Conservation (phyloP, 805 yeast species). For the Tetrapisispora taiwanensis region DNA sequence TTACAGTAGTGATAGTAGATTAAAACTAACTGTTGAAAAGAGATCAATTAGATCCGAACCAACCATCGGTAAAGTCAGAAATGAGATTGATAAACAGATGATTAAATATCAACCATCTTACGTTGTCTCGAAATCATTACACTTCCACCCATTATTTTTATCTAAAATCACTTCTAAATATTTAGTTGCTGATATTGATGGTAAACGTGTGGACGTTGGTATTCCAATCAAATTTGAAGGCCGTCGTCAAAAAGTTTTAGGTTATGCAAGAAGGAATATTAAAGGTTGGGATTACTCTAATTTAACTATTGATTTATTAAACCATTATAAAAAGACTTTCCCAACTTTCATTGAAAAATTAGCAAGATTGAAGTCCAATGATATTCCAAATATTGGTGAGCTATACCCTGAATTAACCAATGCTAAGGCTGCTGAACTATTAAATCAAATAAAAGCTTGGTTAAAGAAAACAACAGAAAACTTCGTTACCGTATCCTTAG, state of each 20-base stretch:
- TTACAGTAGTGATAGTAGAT: constrained; percentile 36
- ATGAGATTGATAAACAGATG: constrained; percentile 43
- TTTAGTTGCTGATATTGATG: constrained; percentile 45
- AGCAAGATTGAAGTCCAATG: constrained; percentile 15
- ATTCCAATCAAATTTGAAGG: constrained; percentile 76
- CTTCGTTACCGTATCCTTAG: constrained; percentile 58
- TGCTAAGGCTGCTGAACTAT: constrained; percentile 20
- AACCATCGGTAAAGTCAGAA: constrained; percentile 50
- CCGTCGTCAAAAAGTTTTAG: constrained; percentile 72
- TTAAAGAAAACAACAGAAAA: constrained; percentile 42
- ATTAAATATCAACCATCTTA: constrained; percentile 55
- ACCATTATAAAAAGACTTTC: constrained; percentile 51
- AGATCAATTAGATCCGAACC: constrained; percentile 46
- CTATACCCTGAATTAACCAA: constrained; percentile 30
- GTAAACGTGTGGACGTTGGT: constrained; percentile 59
- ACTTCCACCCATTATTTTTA: constrained; percentile 53
- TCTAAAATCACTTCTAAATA: constrained; percentile 70
- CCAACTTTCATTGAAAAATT: constrained; percentile 46
- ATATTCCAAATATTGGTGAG: constrained; percentile 25
- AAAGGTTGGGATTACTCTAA: constrained; percentile 78
- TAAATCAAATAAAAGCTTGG: constrained; percentile 30
- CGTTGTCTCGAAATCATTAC: constrained; percentile 50
- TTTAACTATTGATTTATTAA: constrained; percentile 56
- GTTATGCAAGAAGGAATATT: constrained; percentile 60
- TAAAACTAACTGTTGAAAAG: constrained; percentile 46